Base-by-base conservation (phyloP, 768 basidiomycete species). In the Mycena olivaceomarginata region DNA sequence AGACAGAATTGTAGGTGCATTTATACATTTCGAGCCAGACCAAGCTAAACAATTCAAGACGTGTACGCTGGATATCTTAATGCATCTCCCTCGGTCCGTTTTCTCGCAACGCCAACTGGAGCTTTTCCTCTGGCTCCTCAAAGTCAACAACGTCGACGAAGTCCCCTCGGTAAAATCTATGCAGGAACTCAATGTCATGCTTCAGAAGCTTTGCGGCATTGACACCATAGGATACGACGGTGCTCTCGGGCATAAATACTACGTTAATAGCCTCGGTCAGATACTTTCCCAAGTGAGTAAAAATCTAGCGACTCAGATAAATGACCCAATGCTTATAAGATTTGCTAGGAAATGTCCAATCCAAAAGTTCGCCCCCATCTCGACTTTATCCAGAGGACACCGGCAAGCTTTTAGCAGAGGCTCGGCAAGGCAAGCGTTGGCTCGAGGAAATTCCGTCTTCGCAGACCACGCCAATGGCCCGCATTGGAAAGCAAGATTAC, bases 321-420 rank as follows among this genome's bases (percentile, higher is more conserved):
- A 45, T 45, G 43, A 45, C 2, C 9, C 43, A 45, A 45, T 45
- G 43, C 43, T 45, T 45, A 45, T 15, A 31, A 11, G 43, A 45
- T 45, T 45, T 45, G 2, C n/a, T 57, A 87, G 86, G 88, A 88
- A 81, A 85, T 87, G 81, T 78, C 84, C 4, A 88, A 88, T 70
- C 86, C 86, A 0, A 31, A 56, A n/a, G 83, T 88, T 13, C 81
- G 84, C 0, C 74, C 77, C 0, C 80, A 86, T 57, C 76, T 88
- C 0, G 56, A 64, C 2, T 85, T 68, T 85, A 85, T 68, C 86
- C 87, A 12, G 85, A 87, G 77, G 87, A 87, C 75, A 70, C 67
- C 31, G 83, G 84, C 2, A 22, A 67, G 3, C 46, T 84, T 0
- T 31, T 59, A 0, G 81, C 87, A 67, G 64, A 66, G 43, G 80